phyloP scores from a whole-genome alignment of 805 yeast species.

The Wickerhamiella cacticola region DNA sequence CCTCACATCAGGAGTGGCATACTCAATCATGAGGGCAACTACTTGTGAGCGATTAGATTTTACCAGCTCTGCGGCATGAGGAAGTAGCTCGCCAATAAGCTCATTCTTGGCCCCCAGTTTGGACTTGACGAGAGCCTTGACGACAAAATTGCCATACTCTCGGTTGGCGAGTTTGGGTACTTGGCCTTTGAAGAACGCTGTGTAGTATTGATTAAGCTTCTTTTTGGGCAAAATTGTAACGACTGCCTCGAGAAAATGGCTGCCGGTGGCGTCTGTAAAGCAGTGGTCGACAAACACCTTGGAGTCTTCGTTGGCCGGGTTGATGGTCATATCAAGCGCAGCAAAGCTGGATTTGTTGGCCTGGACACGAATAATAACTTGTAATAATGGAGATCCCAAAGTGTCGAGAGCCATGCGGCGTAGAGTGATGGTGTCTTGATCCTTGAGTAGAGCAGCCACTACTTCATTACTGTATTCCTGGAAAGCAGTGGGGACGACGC shows the following conservation, averaged over 20 bases:
- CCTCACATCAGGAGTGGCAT: constrained; percentile 12
- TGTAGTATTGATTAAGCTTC: constrained; percentile 58
- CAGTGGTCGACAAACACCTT: constrained; percentile 67
- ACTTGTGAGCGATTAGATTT: constrained; percentile 22
- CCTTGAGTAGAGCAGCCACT: constrained; percentile 25
- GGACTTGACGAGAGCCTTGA: constrained; percentile 49
- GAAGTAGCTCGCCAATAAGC: constrained; percentile 20
- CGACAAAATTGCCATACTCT: constrained; percentile 72
- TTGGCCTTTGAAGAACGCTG: constrained; percentile 60
- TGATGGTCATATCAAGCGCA: constrained; percentile 48
- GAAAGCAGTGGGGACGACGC: constrained; percentile 60
- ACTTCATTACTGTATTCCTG: constrained; percentile 31
- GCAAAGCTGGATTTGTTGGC: constrained; percentile 4
- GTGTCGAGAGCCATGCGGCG: constrained; percentile 70
- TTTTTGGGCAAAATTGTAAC: constrained; percentile 54
- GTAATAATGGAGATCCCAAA: constrained; percentile 72
- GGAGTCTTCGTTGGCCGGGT: constrained; percentile 33
- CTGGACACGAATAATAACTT: constrained; percentile 17
- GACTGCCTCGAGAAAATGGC: constrained; percentile 73
- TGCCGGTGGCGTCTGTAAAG: constrained; percentile 80
- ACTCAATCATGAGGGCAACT: constrained; percentile 18
- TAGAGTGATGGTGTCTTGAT: constrained; percentile 35
- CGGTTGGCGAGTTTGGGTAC: constrained; percentile 62
- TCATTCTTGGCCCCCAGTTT: constrained; percentile 16
- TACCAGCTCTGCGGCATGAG: constrained; percentile 17